Percentiles rank a stretch among this genome's conserved stretches.
Evolutionary conservation across 2,329 filamentous ascomycete genomes (phyloP).

Genomic region (Elsinoe perseae): DNA sequence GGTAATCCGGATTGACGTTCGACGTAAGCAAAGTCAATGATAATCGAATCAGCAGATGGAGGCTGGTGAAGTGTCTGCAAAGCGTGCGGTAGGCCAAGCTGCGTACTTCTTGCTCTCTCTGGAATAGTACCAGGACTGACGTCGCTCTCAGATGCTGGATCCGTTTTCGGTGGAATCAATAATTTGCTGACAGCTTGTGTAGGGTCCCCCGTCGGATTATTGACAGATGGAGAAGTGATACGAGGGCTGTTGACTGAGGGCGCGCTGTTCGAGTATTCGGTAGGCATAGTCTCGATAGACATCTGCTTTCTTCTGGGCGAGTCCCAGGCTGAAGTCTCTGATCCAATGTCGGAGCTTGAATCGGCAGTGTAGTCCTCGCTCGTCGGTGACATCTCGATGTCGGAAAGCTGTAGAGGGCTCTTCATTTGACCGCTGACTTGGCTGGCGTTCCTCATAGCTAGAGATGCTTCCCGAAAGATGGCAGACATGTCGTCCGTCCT

Average conservation of each 20-base stretch:
- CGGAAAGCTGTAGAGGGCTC: conserved; percentile 16
- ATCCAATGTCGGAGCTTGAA: conserved; percentile 17
- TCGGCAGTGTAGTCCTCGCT: conserved; percentile 16
- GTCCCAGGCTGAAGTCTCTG: conserved; percentile 13
- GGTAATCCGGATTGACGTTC: not conserved
- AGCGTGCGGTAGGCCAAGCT: conserved; percentile 15
- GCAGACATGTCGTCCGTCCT: conserved; percentile 33
- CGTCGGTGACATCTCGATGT: conserved; percentile 16
- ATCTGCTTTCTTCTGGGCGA: not conserved
- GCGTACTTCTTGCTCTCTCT: conserved; percentile 2
- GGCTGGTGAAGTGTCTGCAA: conserved; percentile 24
- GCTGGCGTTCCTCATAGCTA: conserved; percentile 29
- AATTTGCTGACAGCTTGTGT: not conserved
- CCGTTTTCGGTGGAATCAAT: not conserved
- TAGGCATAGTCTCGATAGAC: conserved; percentile 14
- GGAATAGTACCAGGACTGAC: conserved; percentile 6
- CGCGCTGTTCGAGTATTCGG: conserved; percentile 17
- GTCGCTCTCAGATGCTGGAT: not conserved
- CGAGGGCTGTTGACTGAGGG: conserved; percentile 3
- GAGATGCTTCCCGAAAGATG: conserved; percentile 34
- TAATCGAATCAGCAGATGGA: conserved; percentile 26
- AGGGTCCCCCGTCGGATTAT: not conserved
- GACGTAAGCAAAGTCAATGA: conserved; percentile 28
- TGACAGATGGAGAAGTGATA: not conserved
- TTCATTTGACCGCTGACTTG: conserved; percentile 19